Evolutionary conservation across 1,284 basidiomycete species (phyloP).

Genomic region (Irpex lacteus): DNA sequence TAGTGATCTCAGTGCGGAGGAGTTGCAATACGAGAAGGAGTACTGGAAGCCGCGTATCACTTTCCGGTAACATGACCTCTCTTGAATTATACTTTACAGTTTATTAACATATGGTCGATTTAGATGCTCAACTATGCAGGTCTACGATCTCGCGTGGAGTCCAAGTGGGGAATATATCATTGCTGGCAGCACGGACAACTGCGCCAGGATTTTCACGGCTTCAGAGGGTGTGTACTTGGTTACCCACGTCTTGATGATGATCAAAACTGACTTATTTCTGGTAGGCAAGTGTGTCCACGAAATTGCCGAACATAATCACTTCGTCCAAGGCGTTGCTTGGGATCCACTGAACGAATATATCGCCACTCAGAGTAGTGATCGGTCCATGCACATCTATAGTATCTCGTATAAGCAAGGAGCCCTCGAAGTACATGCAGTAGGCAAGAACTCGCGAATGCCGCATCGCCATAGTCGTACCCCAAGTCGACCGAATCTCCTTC

Average conservation of each 20-base stretch:
- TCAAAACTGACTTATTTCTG: conserved; percentile 11
- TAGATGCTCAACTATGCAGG: conserved; percentile 87
- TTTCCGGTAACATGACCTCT: conserved; percentile 59
- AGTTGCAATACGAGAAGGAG: conserved; percentile 88
- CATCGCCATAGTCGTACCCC: conserved; percentile 67
- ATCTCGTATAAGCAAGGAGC: conserved; percentile 75
- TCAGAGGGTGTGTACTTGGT: conserved; percentile 57
- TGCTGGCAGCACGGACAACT: conserved; percentile 95
- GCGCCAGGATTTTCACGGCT: conserved; percentile 81
- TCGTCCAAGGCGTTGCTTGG: conserved; percentile 96
- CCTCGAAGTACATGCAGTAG: conserved; percentile 83
- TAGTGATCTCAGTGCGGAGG: conserved; percentile 71
- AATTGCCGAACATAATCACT: conserved; percentile 89
- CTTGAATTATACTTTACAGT: background rate
- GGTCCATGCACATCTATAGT: conserved; percentile 87
- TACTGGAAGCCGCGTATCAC: conserved; percentile 92
- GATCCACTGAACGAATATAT: conserved; percentile 94
- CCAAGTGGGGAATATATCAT: conserved; percentile 93
- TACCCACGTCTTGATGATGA: conserved; percentile 2
- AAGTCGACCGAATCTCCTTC: conserved; percentile 54
- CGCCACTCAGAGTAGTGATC: conserved; percentile 91
- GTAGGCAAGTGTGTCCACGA: conserved; percentile 79
- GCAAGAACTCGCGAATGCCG: conserved; percentile 75
- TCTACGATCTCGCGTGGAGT: conserved; percentile 98
- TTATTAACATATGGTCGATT: conserved; percentile 3